Base-by-base conservation (phyloP, 495 filamentous ascomycete species). In the Apodospora peruviana region DNA sequence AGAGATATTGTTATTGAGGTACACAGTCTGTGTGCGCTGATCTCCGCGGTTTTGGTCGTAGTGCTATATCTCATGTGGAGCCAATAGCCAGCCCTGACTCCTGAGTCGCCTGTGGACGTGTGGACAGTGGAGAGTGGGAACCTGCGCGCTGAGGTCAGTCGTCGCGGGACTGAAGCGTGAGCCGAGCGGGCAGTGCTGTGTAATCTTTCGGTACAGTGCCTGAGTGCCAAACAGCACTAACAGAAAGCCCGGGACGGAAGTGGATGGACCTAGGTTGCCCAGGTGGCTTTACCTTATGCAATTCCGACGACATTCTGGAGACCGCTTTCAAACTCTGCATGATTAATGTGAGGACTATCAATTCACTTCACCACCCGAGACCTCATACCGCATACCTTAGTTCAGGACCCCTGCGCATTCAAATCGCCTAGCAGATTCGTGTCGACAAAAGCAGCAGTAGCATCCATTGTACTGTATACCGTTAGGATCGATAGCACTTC, bases 321-420 rank as follows among this genome's bases (percentile, higher is more conserved):
- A 24, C 40, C 43, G 12, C 40, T 37, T 49, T 46, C 54, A 57
- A 57, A 52, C 54, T 57, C 54, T 57, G 54, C 54, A 50, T 38
- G 36, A 36, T 44, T 55, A 32, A 32, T 7, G n/a, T n/a, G n/a
- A n/a, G n/a, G n/a, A n/a, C n/a, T n/a, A 41, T 35, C 47, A 35
- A 40, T 32, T 41, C 47, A 38, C 39, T 34, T 41, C 40, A 54
- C 39, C 51, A 45, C n/a, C 41, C 45, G 43, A 23, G 35, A 48
- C 37, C 41, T 22, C 9, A 40, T 45, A 36, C 41, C 24, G 35
- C 51, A 16, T 27, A 50, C 27, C 50, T 27, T n/a, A n/a, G n/a
- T 32, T 32, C 27, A 32, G 27, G 27, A 12, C 27, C 27, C 12
- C 27, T 12, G 27, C 12, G n/a, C n/a, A n/a, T n/a, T n/a, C n/a